Conservation (phyloP, 495 filamentous ascomycete species). For the Hamigera avellanea region DNA sequence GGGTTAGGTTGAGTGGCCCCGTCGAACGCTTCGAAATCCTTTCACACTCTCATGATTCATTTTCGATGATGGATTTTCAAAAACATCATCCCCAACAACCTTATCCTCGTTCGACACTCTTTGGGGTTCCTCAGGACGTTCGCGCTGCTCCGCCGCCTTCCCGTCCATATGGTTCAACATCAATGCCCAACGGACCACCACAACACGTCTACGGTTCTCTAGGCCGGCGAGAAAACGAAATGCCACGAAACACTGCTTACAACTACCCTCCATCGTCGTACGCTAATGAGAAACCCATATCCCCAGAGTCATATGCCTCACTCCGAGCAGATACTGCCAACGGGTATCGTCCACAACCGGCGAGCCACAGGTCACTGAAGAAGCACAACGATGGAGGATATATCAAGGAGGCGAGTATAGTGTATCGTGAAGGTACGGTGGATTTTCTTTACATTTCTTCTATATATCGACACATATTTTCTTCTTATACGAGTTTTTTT, state of each 20-base stretch:
- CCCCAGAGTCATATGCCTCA: slow-evolving; percentile 8
- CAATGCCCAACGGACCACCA: slow-evolving; percentile 4
- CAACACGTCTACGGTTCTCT: neutral
- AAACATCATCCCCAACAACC: slow-evolving; percentile 6
- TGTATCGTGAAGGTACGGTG: slow-evolving; percentile 22
- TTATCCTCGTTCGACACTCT: slow-evolving; percentile 16
- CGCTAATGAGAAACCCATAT: slow-evolving; percentile 1
- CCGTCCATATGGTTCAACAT: slow-evolving; percentile 6
- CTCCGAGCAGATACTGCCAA: slow-evolving; percentile 9
- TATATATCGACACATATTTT: neutral
- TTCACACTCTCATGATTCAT: no score
- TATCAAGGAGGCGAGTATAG: neutral
- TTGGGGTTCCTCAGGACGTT: slow-evolving; percentile 14
- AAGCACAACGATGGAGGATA: slow-evolving; percentile 3
- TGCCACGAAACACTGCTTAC: slow-evolving; percentile 11
- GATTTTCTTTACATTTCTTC: neutral
- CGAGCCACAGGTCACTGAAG: slow-evolving; percentile 11
- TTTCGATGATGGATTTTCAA: slow-evolving; percentile 6
- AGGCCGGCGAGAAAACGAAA: slow-evolving; percentile 15
- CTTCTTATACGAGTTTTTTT: neutral
- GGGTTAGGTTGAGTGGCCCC: neutral
- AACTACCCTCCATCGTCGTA: slow-evolving; percentile 13
- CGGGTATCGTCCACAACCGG: slow-evolving; percentile 10
- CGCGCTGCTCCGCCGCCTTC: slow-evolving; percentile 14
- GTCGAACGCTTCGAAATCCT: no score